These are phyloP conservation scores for Candida vartiovaarae DNA, from an alignment of 805 yeast species.

Conservation along the genomic window DNA sequence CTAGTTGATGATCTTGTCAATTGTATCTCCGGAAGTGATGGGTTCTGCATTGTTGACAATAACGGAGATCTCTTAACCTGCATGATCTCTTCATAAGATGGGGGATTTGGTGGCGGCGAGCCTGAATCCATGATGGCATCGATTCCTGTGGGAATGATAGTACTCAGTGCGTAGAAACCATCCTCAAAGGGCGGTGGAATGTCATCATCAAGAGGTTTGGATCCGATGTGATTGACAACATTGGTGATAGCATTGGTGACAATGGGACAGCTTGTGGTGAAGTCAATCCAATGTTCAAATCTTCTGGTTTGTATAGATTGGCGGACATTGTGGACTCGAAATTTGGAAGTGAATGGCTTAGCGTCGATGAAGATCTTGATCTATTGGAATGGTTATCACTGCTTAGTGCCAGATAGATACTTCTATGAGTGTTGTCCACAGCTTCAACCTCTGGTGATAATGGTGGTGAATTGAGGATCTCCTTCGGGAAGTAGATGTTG, in stretches of 20 bases:
- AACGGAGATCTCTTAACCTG: conserved; percentile 8
- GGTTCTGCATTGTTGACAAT: not conserved
- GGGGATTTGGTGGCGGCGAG: conserved; percentile 27
- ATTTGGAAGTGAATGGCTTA: conserved; percentile 25
- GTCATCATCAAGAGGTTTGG: conserved; percentile 27
- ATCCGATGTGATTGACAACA: conserved; percentile 38
- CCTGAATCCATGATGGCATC: conserved; percentile 14
- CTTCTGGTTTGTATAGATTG: conserved; percentile 50
- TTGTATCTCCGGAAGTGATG: conserved; percentile 6
- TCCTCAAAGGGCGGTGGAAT: conserved; percentile 56
- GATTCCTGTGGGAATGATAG: conserved; percentile 6
- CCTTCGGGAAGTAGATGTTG: conserved; percentile 34
- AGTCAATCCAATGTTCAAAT: conserved; percentile 33
- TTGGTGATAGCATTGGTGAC: conserved; percentile 41
- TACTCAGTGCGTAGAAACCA: conserved; percentile 1
- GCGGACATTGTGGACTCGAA: conserved; percentile 32
- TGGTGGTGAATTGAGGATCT: conserved; percentile 37
- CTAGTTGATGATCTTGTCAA: conserved; percentile 11
- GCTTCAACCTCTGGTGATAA: conserved; percentile 49
- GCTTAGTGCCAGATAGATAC: conserved; percentile 14
- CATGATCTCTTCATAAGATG: conserved; percentile 27
- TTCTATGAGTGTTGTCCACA: conserved; percentile 27
- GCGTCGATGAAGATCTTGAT: conserved; percentile 27
- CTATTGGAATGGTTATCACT: conserved; percentile 8
- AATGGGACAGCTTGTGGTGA: conserved; percentile 64